phyloP scores from a whole-genome alignment of 2,329 filamentous ascomycete genomes.

The Aspergillus hiratsukae region DNA sequence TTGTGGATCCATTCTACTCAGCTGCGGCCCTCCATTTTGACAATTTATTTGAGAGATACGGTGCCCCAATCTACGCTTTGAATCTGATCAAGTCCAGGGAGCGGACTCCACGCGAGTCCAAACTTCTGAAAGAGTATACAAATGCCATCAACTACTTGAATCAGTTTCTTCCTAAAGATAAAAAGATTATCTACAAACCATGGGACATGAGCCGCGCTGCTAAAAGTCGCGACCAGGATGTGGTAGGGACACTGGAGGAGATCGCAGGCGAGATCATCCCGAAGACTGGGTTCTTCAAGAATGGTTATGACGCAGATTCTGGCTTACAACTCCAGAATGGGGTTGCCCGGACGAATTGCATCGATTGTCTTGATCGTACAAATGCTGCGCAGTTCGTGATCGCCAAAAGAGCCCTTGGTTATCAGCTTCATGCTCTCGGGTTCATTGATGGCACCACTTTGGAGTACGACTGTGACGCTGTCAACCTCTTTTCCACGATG shows the following conservation, averaged over 20 bases:
- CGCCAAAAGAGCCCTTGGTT: slow-evolving; percentile 84
- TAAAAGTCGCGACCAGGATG: slow-evolving; percentile 87
- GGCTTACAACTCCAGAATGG: slow-evolving; percentile 77
- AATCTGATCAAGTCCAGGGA: slow-evolving; percentile 90
- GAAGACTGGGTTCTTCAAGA: slow-evolving; percentile 90
- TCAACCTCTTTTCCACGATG: slow-evolving; percentile 97
- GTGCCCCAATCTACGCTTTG: slow-evolving; percentile 83
- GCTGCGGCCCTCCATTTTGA: slow-evolving; percentile 93
- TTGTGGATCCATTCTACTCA: slow-evolving; percentile 94
- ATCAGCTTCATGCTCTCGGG: slow-evolving; percentile 87
- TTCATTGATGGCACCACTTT: slow-evolving; percentile 74
- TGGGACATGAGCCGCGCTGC: slow-evolving; percentile 98
- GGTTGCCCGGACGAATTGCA: slow-evolving; percentile 91
- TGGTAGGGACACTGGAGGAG: slow-evolving; percentile 83
- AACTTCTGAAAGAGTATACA: slow-evolving; percentile 81
- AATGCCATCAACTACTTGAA: slow-evolving; percentile 88
- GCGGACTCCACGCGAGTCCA: slow-evolving; percentile 83
- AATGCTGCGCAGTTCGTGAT: slow-evolving; percentile 98
- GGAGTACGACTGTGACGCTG: slow-evolving; percentile 90
- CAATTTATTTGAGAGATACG: slow-evolving; percentile 88
- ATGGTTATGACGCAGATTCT: slow-evolving; percentile 67
- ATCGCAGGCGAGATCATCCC: slow-evolving; percentile 85
- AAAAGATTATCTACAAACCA: slow-evolving; percentile 87
- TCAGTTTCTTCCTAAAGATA: slow-evolving; percentile 77
- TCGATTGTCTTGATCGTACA: slow-evolving; percentile 93